These are phyloP conservation scores for Wilhelminamyces savonicus DNA, from an alignment of 805 yeast genomes.

Conservation along the genomic window DNA sequence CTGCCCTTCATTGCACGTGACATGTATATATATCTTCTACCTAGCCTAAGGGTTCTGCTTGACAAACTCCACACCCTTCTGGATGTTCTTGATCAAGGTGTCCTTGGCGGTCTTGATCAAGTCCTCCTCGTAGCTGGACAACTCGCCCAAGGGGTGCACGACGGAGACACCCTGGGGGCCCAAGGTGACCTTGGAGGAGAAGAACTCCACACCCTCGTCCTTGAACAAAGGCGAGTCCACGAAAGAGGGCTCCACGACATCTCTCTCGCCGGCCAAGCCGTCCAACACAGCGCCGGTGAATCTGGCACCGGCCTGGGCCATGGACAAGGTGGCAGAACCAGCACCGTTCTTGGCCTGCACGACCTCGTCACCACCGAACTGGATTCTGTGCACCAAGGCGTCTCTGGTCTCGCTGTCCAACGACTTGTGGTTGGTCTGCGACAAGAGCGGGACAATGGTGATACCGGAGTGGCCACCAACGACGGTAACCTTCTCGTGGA, in stretches of 20 bases:
- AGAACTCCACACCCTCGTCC: conserved; percentile 90
- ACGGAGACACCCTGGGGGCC: conserved; percentile 86
- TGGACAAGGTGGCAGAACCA: conserved; percentile 88
- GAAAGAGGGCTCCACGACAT: conserved; percentile 61
- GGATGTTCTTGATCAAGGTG: conserved; percentile 84
- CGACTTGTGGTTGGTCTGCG: conserved; percentile 69
- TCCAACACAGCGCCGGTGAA: conserved; percentile 60
- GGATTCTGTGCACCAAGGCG: conserved; percentile 78
- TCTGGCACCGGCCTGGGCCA: conserved; percentile 89
- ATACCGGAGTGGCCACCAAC: conserved; percentile 98
- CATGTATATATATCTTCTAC: too few relatives aligned
- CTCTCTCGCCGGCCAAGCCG: conserved; percentile 60
- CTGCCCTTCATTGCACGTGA: too few relatives aligned
- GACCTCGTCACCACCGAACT: conserved; percentile 95
- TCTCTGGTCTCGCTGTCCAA: conserved; percentile 60
- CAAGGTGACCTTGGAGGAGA: conserved; percentile 89
- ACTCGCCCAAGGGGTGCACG: conserved; percentile 70
- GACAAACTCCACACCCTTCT: conserved; percentile 89
- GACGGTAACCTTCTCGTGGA: conserved; percentile 71
- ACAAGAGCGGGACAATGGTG: conserved; percentile 89
- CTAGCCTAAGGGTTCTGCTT: conserved; percentile 61
- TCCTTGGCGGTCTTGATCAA: conserved; percentile 80
- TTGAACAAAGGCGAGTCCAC: conserved; percentile 80
- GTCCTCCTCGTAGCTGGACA: conserved; percentile 75
- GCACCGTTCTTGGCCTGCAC: conserved; percentile 92